A percentile compares a stretch with the other conserved stretches of the same genome.
Conservation (phyloP, 805 yeast genomes). For the Pichia nakasei region DNA sequence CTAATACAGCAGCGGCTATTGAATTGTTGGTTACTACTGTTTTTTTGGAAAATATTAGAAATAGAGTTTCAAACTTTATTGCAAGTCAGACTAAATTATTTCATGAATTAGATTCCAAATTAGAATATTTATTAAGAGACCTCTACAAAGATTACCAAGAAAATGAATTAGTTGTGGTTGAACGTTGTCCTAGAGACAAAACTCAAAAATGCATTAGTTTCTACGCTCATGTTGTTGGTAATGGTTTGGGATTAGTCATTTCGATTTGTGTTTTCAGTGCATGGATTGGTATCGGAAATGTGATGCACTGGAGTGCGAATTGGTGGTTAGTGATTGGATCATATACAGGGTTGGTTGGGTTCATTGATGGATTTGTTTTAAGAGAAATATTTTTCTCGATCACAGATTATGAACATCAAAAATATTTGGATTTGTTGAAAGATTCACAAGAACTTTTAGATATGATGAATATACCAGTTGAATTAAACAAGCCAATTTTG, state of each 20-base stretch:
- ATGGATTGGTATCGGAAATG: conserved; percentile 32
- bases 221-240: conserved; percentile 36
- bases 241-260: conserved; percentile 32
- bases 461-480: conserved; percentile 17
- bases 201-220: conserved; percentile 15
- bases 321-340: conserved; percentile 43
- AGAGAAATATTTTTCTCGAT: conserved; percentile 31
- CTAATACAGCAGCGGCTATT: conserved; percentile 33
- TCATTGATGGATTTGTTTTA: conserved; percentile 34
- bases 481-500: conserved; percentile 6
- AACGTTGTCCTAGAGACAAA: conserved; percentile 13
- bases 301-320: conserved; percentile 29
- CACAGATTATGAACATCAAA: conserved; percentile 14
- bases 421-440: conserved; percentile 22
- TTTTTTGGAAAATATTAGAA: conserved; percentile 31
- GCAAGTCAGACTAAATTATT: conserved; percentile 15
- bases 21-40: conserved; percentile 26
- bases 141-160: conserved; percentile 6
- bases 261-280: conserved; percentile 26
- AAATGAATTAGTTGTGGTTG: conserved; percentile 25
- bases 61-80: conserved; percentile 21
- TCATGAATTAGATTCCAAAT: conserved; percentile 21
- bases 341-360: conserved; percentile 36
- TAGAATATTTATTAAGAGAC: conserved; percentile 18
- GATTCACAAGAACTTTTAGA: conserved; percentile 28